phyloP scores from a whole-genome alignment of 2,329 filamentous ascomycete species.

The Pyrenophora tritici-repentis region DNA sequence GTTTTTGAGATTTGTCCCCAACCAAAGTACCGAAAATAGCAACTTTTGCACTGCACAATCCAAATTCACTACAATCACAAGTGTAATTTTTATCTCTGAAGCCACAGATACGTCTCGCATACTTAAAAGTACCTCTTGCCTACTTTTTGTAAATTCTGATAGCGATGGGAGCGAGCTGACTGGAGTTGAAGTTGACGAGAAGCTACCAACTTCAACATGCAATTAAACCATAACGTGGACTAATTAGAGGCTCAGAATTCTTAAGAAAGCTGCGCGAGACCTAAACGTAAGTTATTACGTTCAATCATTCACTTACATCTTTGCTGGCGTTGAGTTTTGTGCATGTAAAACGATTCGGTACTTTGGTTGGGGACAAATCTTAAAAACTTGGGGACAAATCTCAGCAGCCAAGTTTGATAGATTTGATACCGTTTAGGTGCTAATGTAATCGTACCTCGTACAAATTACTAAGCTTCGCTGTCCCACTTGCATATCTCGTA shows the following conservation, averaged over 20 bases:
- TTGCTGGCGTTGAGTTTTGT: slow-evolving; percentile 9
- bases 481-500: no score
- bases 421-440: no score
- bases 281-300: background rate
- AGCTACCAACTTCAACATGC: slow-evolving; percentile 5
- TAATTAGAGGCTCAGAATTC: background rate
- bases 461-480: no score
- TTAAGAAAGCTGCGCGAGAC: background rate
- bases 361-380: slow-evolving; percentile 6
- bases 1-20: slow-evolving; percentile 1
- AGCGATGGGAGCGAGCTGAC: slow-evolving; percentile 3
- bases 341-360: slow-evolving; percentile 8
- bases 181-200: slow-evolving; percentile 6
- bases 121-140: slow-evolving; percentile 2
- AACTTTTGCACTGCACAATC: slow-evolving; percentile 7
- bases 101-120: slow-evolving; percentile 1
- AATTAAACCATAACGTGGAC: background rate
- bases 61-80: slow-evolving; percentile 1
- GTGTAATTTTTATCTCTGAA: slow-evolving; percentile 13
- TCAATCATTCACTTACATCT: slow-evolving; percentile 1
- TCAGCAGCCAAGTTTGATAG: no score
- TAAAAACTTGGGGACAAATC: no score
- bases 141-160: background rate
- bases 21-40: slow-evolving; percentile 9
- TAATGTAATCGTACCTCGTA: no score